These are phyloP conservation scores for Ustanciosporium gigantosporum DNA, from an alignment of 1,284 basidiomycete genomes.

Conservation along the genomic window DNA sequence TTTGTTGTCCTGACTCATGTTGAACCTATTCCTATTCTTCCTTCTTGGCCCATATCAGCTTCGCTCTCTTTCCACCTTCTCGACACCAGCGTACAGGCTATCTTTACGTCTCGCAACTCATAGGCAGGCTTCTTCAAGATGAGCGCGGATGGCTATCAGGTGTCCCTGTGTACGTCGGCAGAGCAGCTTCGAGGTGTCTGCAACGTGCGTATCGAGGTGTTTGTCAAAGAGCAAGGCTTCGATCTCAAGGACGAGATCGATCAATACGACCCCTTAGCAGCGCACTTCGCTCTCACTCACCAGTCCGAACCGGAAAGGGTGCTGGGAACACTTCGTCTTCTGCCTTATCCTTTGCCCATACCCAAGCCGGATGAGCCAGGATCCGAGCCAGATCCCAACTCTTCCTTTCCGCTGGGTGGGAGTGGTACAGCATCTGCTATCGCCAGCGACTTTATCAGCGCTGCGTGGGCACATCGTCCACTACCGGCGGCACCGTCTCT, in stretches of 20 bases:
- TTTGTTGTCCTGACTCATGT: too few relatives aligned
- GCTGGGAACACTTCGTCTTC: constrained; percentile 21
- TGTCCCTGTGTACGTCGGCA: constrained; percentile 20
- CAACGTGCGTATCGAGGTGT: constrained; percentile 39
- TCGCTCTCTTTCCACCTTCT: too few relatives aligned
- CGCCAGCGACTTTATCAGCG: constrained; percentile 26
- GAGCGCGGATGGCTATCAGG: constrained; percentile 9
- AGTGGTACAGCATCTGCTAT: constrained; percentile 18
- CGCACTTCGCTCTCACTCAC: constrained; percentile 24
- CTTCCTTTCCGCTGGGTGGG: constrained; percentile 21
- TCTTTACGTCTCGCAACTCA: too few relatives aligned
- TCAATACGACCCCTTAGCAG: constrained; percentile 42
- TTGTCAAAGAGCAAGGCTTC: constrained; percentile 49
- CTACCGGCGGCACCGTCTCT: background rate
- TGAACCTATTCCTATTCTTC: too few relatives aligned
- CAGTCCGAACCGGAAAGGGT: background rate
- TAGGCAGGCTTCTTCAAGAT: too few relatives aligned
- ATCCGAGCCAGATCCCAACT: constrained; percentile 7
- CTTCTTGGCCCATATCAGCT: too few relatives aligned
- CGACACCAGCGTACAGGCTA: too few relatives aligned
- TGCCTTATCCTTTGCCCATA: constrained; percentile 29
- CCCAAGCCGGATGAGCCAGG: constrained; percentile 21
- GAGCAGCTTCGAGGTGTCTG: constrained; percentile 27
- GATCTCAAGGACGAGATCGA: constrained; percentile 50
- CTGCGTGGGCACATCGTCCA: constrained; percentile 8